Evolutionary conservation across 441 rosid species (phyloP), one percentile per base, ranked within the genome.

Genomic region (Jatropha multifida): DNA sequence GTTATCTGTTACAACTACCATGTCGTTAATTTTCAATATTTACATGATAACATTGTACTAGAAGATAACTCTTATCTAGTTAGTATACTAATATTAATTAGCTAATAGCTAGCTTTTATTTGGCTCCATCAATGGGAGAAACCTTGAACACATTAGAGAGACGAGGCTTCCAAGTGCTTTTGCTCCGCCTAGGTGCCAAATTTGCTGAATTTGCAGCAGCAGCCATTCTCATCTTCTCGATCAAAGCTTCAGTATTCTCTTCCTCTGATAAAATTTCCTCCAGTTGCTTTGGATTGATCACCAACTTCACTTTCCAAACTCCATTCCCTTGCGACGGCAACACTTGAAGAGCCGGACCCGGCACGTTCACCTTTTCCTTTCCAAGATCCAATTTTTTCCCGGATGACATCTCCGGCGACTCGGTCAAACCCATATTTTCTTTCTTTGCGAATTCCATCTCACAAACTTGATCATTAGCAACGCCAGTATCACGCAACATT

Each of bases 281-380:
- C 81, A 90, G 73, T 68, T 87, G 89, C 84, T 83, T 82, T 1
- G 87, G 77, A 52, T 77, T 83, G 13, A 92, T 89, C 79, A 81
- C 86, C 74, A 90, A 55, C 74, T 88, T 92, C 73, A 90, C 95
- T 77, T 81, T 90, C 94, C 91, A 90, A 37, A 90, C 88, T 9
- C 94, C 93, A 0, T 90, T 78, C 77, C 85, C 81, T 48, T 84
- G 81, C 67, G 82, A 69, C 0, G 92, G 89, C 73, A 89, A 86
- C 62, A 86, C 90, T 74, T 88, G 78, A 7, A 88, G 54, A 14
- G 77, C 86, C 5, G 81, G 59, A 0, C 11, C 32, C 1, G n/a
- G 60, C 8, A 2, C 60, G 23, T 6, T n/a, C 0, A 13, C 56
- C 14, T 4, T 5, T 52, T n/a, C 83, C 68, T 77, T 75, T 1